Evolutionary conservation across 1,284 basidiomycete genomes (phyloP), one percentile per base, ranked within the genome.

Genomic region (Calocybe gambosa): DNA sequence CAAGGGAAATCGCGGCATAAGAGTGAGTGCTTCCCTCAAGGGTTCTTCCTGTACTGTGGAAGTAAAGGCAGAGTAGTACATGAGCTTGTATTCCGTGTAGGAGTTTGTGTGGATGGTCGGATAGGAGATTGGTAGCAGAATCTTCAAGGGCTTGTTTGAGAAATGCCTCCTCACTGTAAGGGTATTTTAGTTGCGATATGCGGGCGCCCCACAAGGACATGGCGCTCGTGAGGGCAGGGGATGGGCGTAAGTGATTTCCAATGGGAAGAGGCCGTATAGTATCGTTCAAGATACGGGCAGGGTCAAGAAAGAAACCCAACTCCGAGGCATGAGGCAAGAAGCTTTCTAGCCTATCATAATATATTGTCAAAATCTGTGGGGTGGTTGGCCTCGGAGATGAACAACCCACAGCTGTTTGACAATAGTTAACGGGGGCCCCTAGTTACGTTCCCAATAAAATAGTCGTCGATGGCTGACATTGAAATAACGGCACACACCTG

Each of bases 51-150:
- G 60, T 65, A 26, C 67, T 66, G 53, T 74, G 71, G 57, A 78
- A 75, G 57, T 78, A 81, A 46, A 68, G 64, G 4, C 72, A 64
- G 19, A 82, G 67, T 7, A 82, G 66, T 12, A 78, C 61, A 49
- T 79, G 70, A 5, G 78, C 72, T 55, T 81, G 78, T 6, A 80
- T 62, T 3, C 71, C 71, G 50, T 79, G 71, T 8, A 78, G 50
- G 21, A 76, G 62, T 34, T 66, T 68, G 23, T 64, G 60, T 5
- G 69, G 71, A 49, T 68, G 71, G 39, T 56, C 54, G 44, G 62
- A 61, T 48, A 62, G 55, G 21, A 66, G 58, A 53, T 66, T 65
- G 5, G 62, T 64, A 6, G 67, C 59, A 46, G 66, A 62, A 39
- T 67, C 62, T 36, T 70, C 64, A 1, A 75, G 60, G 21, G 74